These are phyloP conservation scores for Chalara sp. DNA, from an alignment of 2,329 filamentous ascomycete species.

Conservation along the genomic window DNA sequence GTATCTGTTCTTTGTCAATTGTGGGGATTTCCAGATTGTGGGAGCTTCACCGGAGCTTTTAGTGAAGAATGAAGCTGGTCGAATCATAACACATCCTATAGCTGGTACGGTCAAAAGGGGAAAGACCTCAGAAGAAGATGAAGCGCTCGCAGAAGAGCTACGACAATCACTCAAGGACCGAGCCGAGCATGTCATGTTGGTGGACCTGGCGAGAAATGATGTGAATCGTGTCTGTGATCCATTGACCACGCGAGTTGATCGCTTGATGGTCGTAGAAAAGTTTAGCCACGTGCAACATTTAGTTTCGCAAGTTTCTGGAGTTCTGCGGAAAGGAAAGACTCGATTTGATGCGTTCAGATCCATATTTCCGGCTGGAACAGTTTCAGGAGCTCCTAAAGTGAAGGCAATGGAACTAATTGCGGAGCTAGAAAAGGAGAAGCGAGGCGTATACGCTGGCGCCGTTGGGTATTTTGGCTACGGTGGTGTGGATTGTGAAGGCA, in stretches of 20 bases:
- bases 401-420: conserved; percentile 95
- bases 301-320: conserved; percentile 88
- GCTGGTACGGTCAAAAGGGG: conserved; percentile 91
- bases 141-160: conserved; percentile 69
- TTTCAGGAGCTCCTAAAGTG: conserved; percentile 92
- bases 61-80: conserved; percentile 79
- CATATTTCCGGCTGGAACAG: conserved; percentile 95
- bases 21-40: conserved; percentile 86
- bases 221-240: conserved; percentile 95
- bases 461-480: conserved; percentile 95
- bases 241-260: conserved; percentile 80
- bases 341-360: conserved; percentile 93
- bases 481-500: conserved; percentile 57
- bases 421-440: conserved; percentile 88
- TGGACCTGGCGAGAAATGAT: conserved; percentile 93
- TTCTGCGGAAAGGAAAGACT: conserved; percentile 76
- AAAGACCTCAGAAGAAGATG: conserved; percentile 73
- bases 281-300: conserved; percentile 98
- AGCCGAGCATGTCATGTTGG: conserved; percentile 94
- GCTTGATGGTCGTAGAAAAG: conserved; percentile 87
- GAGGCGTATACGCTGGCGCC: conserved; percentile 90
- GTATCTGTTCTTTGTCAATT: conserved; percentile 95
- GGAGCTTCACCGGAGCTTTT: conserved; percentile 92
- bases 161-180: conserved; percentile 81
- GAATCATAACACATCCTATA: conserved; percentile 94